phyloP scores from a whole-genome alignment of 768 basidiomycete genomes.

The Pleurotus eryngii region DNA sequence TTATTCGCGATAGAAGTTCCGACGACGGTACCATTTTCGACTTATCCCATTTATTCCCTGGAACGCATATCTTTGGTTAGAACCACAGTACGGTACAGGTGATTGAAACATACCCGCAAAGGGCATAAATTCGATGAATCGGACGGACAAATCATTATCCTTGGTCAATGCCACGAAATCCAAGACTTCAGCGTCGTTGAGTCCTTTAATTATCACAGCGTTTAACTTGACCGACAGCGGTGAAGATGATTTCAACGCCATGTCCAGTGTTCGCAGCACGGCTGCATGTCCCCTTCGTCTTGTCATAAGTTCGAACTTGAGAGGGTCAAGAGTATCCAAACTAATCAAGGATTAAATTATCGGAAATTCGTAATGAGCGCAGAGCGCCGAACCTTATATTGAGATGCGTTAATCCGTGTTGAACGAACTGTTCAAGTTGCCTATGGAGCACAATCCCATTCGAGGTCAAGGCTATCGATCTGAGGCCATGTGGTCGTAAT shows the following conservation, averaged over 20 bases:
- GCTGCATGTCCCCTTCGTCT: slow-evolving; percentile 73
- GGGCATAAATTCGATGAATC: slow-evolving; percentile 95
- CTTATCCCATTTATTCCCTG: slow-evolving; percentile 85
- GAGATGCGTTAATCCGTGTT: slow-evolving; percentile 75
- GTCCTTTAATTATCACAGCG: slow-evolving; percentile 74
- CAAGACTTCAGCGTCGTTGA: slow-evolving; percentile 79
- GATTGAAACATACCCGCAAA: slow-evolving; percentile 60
- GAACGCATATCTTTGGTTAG: background rate
- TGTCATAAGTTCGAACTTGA: slow-evolving; percentile 87
- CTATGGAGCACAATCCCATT: slow-evolving; percentile 80
- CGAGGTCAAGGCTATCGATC: slow-evolving; percentile 81
- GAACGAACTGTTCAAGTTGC: slow-evolving; percentile 62
- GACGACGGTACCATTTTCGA: slow-evolving; percentile 78
- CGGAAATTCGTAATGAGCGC: background rate
- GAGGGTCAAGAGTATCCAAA: slow-evolving; percentile 80
- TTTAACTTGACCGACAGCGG: slow-evolving; percentile 75
- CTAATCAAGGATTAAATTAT: slow-evolving; percentile 29
- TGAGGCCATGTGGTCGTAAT: slow-evolving; percentile 58
- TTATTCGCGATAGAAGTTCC: slow-evolving; percentile 54
- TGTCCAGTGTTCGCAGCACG: slow-evolving; percentile 63
- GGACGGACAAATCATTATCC: slow-evolving; percentile 58
- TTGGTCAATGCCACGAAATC: slow-evolving; percentile 79
- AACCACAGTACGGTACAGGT: background rate
- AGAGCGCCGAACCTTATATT: slow-evolving; percentile 48
- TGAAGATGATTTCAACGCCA: slow-evolving; percentile 51